These are phyloP conservation scores for Acanthamoeba triangularis DNA, from an alignment of 208 protist species.

Conservation along the genomic window DNA sequence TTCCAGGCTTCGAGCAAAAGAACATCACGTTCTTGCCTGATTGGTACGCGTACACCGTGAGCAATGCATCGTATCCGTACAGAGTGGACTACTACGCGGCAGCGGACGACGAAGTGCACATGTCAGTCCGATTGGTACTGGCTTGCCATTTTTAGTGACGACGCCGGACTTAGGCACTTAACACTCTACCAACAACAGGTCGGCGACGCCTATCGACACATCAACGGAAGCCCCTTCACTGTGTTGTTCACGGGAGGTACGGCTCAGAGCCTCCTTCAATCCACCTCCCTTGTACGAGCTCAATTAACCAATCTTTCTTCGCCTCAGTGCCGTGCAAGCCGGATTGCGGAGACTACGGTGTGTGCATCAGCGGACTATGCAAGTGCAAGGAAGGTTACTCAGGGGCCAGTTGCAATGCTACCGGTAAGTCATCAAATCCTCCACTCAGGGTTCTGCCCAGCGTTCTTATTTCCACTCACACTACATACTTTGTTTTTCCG, in stretches of 20 bases:
- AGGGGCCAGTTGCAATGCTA: conserved; percentile 17
- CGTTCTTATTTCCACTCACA: neutral
- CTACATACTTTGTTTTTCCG: neutral
- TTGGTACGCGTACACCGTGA: conserved; percentile 31
- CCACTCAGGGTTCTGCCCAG: neutral
- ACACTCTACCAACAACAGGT: neutral
- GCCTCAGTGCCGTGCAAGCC: conserved; percentile 55
- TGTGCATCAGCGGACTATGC: conserved; percentile 62
- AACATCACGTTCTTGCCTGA: conserved; percentile 20
- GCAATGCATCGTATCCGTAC: neutral
- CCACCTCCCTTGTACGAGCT: neutral
- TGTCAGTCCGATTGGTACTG: conserved; percentile 40
- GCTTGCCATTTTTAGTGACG: too few relatives aligned
- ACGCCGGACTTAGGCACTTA: neutral
- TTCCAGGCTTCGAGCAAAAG: conserved; percentile 61
- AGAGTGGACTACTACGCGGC: conserved; percentile 32
- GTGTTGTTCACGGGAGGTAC: conserved; percentile 44
- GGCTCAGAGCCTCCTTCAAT: neutral
- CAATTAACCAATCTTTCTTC: neutral
- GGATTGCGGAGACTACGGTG: conserved; percentile 57
- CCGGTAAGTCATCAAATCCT: neutral
- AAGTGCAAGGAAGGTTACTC: conserved; percentile 54
- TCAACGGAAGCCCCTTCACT: conserved; percentile 61
- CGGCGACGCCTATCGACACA: conserved; percentile 7
- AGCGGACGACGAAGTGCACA: conserved; percentile 5